phyloP scores from a whole-genome alignment of 1,284 basidiomycete genomes.

The Moesziomyces parantarcticus region DNA sequence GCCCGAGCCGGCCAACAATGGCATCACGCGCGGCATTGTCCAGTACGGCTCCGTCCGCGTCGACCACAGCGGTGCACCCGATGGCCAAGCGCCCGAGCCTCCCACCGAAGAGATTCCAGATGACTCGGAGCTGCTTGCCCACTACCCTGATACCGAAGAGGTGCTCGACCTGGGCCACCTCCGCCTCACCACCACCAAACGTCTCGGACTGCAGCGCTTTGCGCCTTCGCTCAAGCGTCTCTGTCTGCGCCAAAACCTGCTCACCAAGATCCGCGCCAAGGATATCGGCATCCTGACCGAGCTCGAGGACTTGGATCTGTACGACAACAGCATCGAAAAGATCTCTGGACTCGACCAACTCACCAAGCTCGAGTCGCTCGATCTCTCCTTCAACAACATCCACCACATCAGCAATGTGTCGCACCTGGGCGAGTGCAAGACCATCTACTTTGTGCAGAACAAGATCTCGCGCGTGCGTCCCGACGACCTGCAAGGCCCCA shows the following conservation, averaged over 20 bases:
- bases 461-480: slow-evolving; percentile 80
- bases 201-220: slow-evolving; percentile 76
- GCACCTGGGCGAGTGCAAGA: slow-evolving; percentile 73
- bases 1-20: slow-evolving; percentile 25
- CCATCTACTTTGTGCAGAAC: slow-evolving; percentile 95
- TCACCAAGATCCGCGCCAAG: slow-evolving; percentile 75
- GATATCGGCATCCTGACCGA: slow-evolving; percentile 72
- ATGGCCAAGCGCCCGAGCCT: slow-evolving; percentile 5
- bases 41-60: slow-evolving; percentile 42
- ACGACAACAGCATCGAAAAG: slow-evolving; percentile 84
- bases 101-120: slow-evolving; percentile 37
- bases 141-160: slow-evolving; percentile 53
- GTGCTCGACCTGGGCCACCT: slow-evolving; percentile 85
- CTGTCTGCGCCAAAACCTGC: slow-evolving; percentile 89
- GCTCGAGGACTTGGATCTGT: slow-evolving; percentile 90
- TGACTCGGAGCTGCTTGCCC: slow-evolving; percentile 51
- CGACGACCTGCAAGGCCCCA: slow-evolving; percentile 74
- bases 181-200: slow-evolving; percentile 75
- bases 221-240: slow-evolving; percentile 77
- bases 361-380: slow-evolving; percentile 79
- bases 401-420: slow-evolving; percentile 71
- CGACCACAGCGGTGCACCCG: slow-evolving; percentile 21
- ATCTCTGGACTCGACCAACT: slow-evolving; percentile 68
- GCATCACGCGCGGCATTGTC: slow-evolving; percentile 30
- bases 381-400: slow-evolving; percentile 94